phyloP scores from a whole-genome alignment of 805 yeast genomes.

The Candida xiaguanensis region DNA sequence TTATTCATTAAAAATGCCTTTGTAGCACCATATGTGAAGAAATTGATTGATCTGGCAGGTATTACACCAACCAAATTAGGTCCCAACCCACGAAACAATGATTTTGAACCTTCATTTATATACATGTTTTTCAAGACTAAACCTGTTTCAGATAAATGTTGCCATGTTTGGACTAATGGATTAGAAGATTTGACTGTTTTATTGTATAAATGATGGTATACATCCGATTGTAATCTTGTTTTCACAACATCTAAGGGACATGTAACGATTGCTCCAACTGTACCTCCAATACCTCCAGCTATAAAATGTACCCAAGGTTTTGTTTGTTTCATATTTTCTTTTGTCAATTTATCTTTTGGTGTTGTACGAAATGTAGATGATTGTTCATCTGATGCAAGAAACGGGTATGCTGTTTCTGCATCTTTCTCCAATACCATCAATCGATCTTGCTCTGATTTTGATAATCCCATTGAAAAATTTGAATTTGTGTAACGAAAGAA shows the following conservation, averaged over 20 bases:
- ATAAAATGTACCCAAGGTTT: slow-evolving; percentile 70
- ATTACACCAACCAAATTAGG: slow-evolving; percentile 97
- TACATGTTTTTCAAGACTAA: slow-evolving; percentile 67
- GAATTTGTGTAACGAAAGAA: background rate
- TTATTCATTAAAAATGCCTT: slow-evolving; percentile 67
- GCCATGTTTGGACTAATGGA: slow-evolving; percentile 44
- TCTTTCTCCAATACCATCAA: slow-evolving; percentile 40
- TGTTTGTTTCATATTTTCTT: slow-evolving; percentile 12
- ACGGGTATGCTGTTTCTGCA: slow-evolving; percentile 57
- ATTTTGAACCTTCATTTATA: slow-evolving; percentile 72
- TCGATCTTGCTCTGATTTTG: slow-evolving; percentile 11
- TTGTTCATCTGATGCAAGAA: slow-evolving; percentile 69
- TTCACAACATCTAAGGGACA: slow-evolving; percentile 96
- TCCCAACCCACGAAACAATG: slow-evolving; percentile 91
- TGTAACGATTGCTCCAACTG: slow-evolving; percentile 94
- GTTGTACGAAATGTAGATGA: slow-evolving; percentile 50
- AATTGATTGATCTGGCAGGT: slow-evolving; percentile 95
- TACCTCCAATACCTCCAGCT: slow-evolving; percentile 94
- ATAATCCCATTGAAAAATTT: background rate
- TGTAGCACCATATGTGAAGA: slow-evolving; percentile 93
- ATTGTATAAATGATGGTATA: slow-evolving; percentile 58
- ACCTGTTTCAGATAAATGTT: slow-evolving; percentile 82
- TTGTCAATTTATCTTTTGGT: slow-evolving; percentile 15
- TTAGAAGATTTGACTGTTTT: slow-evolving; percentile 37
- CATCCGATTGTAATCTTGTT: slow-evolving; percentile 90